These are phyloP conservation scores for Reticulascus tulasneorum DNA, from an alignment of 2,329 filamentous ascomycete genomes.

Conservation along the genomic window DNA sequence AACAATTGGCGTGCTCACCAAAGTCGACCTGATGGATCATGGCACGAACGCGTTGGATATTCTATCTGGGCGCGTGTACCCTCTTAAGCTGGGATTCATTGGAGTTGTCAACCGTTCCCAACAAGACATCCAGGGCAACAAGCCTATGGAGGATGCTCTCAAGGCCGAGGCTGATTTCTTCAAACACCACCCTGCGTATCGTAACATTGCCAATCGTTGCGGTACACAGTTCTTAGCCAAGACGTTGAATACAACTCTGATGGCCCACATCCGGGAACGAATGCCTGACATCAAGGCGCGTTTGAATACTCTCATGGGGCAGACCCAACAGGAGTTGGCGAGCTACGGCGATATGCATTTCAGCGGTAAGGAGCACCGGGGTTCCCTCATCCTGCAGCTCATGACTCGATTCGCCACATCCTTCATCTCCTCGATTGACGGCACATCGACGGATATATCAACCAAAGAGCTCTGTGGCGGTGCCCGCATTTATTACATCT, in stretches of 20 bases:
- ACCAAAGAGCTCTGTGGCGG: conserved; percentile 96
- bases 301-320: conserved; percentile 98
- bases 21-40: conserved; percentile 97
- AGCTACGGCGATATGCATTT: conserved; percentile 98
- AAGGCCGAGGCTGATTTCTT: conserved; percentile 93
- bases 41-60: conserved; percentile 98
- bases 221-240: conserved; percentile 93
- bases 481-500: conserved; percentile 96
- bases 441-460: conserved; percentile 96
- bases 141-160: conserved; percentile 88
- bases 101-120: conserved; percentile 97
- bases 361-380: conserved; percentile 92
- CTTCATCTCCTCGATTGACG: conserved; percentile 97
- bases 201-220: conserved; percentile 90
- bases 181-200: conserved; percentile 92
- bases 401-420: conserved; percentile 98
- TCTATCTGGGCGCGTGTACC: conserved; percentile 93
- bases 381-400: conserved; percentile 88
- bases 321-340: conserved; percentile 96
- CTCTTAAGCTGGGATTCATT: conserved; percentile 94
- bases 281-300: conserved; percentile 97
- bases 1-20: conserved; percentile 95
- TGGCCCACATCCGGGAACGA: conserved; percentile 93
- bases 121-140: conserved; percentile 94
- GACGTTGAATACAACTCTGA: conserved; percentile 90